Evolutionary conservation across 768 basidiomycete species (phyloP), one percentile per base, ranked within the genome.

Genomic region (Filobasidium floriforme): DNA sequence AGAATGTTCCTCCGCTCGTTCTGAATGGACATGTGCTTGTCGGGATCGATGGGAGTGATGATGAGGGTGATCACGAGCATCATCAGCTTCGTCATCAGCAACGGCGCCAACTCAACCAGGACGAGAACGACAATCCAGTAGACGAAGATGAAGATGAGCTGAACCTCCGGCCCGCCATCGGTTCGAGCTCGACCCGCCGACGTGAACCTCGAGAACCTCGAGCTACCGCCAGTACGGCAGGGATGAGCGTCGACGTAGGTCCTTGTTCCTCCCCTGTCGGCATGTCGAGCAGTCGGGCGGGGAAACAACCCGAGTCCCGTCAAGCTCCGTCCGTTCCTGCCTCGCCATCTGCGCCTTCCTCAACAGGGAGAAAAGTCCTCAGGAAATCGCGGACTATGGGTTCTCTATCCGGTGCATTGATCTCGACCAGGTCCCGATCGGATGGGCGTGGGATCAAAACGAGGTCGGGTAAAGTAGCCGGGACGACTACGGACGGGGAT

Each of bases 1-100:
- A 57, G 29, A 57, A 57, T n/a, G 54, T 57, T 57, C 54, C 54
- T 28, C 54, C 54, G 22, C 54, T 57, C n/a, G 22, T 26, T 1
- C 12, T 57, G 3, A 32, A 57, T 7, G 54, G 54, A n/a, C 24
- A 26, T 15, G 54, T 57, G 3, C 26, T 57, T 6, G 22, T 24
- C 29, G 54, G 54, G 29, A 24, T 57, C 24, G 54, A 57, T 32
- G 54, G 46, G 46, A 51, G 46, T 12, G 46, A 51, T 51, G 46
- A 51, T 19, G 46, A 51, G 19, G 46, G 24, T 6, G 46, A 51
- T 12, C 32, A 37, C 9, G 32, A 37, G 4, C 32, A 37, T 37
- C 32, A 37, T 37, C 9, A 37, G 4, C 32, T 4, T 4, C 32
- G 32, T 37, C 32, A 4, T 4, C 32, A 37, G 9, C 32, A 37